Evolutionary conservation across 2,329 filamentous ascomycete species (phyloP).

Genomic region (Penicillium sp.): DNA sequence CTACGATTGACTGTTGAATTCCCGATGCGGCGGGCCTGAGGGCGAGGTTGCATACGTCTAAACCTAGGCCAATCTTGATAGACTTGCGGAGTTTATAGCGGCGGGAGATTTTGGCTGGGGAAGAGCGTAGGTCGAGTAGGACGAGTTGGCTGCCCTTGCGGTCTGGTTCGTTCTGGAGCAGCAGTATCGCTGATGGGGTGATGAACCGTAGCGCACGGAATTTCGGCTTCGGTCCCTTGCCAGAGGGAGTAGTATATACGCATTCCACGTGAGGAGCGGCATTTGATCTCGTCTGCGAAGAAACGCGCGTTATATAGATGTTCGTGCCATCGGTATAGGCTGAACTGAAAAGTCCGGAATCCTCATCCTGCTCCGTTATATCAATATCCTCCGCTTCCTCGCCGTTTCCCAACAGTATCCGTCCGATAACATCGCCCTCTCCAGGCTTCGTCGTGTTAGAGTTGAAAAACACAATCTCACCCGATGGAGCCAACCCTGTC

Average conservation of each 20-base stretch:
- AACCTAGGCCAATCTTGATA: conserved; percentile 75
- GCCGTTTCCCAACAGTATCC: conserved; percentile 56
- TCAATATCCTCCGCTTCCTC: conserved; percentile 58
- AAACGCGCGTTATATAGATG: conserved; percentile 69
- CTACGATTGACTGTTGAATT: conserved; percentile 78
- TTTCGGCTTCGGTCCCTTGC: conserved; percentile 50
- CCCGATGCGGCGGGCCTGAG: conserved; percentile 58
- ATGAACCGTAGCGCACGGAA: conserved; percentile 63
- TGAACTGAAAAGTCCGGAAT: conserved; percentile 63
- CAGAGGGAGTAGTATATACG: conserved; percentile 41
- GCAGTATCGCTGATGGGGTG: conserved; percentile 56
- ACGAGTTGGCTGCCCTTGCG: conserved; percentile 61
- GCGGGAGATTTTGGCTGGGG: conserved; percentile 52
- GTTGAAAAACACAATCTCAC: conserved; percentile 82
- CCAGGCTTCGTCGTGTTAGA: conserved; percentile 62
- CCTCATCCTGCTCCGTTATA: conserved; percentile 38
- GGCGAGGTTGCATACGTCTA: conserved; percentile 73
- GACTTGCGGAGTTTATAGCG: conserved; percentile 67
- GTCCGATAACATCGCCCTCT: conserved; percentile 57
- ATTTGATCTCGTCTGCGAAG: conserved; percentile 54
- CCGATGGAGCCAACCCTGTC: conserved; percentile 74
- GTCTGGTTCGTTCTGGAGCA: conserved; percentile 61
- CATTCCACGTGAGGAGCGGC: conserved; percentile 37
- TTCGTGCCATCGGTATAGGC: conserved; percentile 80
- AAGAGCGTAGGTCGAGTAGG: conserved; percentile 46